A percentile compares a stretch with the other conserved stretches of the same genome.
Evolutionary conservation across 2,329 filamentous ascomycete species (phyloP).

Genomic region (Sclerotinia trifoliorum): DNA sequence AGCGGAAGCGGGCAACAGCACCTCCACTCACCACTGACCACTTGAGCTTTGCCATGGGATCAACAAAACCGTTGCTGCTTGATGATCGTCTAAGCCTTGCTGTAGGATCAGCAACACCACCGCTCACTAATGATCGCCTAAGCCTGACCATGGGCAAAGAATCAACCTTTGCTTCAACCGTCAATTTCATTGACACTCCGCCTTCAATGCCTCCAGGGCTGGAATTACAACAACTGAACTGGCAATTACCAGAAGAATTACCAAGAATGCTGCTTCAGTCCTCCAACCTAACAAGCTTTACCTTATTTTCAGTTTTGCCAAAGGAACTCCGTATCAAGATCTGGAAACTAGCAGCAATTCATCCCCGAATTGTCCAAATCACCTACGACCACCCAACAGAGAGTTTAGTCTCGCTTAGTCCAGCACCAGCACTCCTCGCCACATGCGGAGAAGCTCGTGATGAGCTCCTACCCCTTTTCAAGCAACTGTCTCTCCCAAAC

Average conservation of each 20-base stretch:
- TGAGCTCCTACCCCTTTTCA: background rate
- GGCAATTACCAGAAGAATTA: slow-evolving; percentile 6
- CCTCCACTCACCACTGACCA: background rate
- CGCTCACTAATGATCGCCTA: background rate
- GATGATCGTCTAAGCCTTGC: background rate
- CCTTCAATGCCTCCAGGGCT: background rate
- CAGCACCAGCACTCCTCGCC: slow-evolving; percentile 11
- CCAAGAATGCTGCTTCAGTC: slow-evolving; percentile 12
- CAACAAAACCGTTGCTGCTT: background rate
- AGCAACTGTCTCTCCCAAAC: background rate
- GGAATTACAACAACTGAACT: slow-evolving; percentile 7
- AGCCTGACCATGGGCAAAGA: background rate
- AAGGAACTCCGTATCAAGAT: slow-evolving; percentile 17
- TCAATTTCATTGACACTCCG: background rate
- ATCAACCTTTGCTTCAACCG: background rate
- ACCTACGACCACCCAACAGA: slow-evolving; percentile 6
- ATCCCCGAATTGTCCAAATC: slow-evolving; percentile 11
- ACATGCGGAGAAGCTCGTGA: slow-evolving; percentile 11
- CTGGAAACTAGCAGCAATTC: slow-evolving; percentile 8
- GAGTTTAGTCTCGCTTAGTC: slow-evolving; percentile 15
- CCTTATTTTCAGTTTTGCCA: background rate
- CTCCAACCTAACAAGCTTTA: slow-evolving; percentile 8
- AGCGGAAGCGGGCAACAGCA: slow-evolving; percentile 9
- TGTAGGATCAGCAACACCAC: background rate
- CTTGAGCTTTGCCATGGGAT: background rate